Conservation (phyloP, 1,139 yeast species). For the Pneumocystis canis region DNA sequence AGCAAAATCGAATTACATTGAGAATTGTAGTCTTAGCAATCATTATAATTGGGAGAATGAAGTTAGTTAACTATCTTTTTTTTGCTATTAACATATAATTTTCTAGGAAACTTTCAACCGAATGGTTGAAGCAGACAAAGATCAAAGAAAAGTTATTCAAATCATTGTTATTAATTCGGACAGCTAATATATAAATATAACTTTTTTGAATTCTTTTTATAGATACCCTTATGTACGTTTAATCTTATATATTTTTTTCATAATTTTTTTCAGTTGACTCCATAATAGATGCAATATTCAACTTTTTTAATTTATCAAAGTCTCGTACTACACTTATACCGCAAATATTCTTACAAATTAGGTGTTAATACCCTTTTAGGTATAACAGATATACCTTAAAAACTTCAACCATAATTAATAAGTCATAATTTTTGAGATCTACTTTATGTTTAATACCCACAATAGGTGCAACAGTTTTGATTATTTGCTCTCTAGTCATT, state of each 20-base stretch:
- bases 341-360: conserved; percentile 34
- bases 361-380: conserved; percentile 12
- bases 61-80: not conserved
- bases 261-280: not conserved
- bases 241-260: not conserved
- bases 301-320: conserved; percentile 41
- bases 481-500: conserved; percentile 53
- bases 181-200: not conserved
- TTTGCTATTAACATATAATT: not conserved
- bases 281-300: conserved; percentile 32
- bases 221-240: not conserved
- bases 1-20: conserved; percentile 10
- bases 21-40: conserved; percentile 12
- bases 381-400: conserved; percentile 35
- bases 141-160: not conserved
- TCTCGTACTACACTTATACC: conserved; percentile 68
- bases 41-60: conserved; percentile 9
- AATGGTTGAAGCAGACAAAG: not conserved
- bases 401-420: conserved; percentile 69
- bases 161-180: not conserved
- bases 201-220: not conserved
- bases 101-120: not conserved
- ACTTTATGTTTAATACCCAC: conserved; percentile 60
- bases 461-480: conserved; percentile 51
- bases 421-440: conserved; percentile 67